A percentile compares a stretch with the other conserved stretches of the same genome.
These are phyloP conservation scores for Kockiozyma suomiensis DNA, from an alignment of 805 yeast species.

Conservation along the genomic window DNA sequence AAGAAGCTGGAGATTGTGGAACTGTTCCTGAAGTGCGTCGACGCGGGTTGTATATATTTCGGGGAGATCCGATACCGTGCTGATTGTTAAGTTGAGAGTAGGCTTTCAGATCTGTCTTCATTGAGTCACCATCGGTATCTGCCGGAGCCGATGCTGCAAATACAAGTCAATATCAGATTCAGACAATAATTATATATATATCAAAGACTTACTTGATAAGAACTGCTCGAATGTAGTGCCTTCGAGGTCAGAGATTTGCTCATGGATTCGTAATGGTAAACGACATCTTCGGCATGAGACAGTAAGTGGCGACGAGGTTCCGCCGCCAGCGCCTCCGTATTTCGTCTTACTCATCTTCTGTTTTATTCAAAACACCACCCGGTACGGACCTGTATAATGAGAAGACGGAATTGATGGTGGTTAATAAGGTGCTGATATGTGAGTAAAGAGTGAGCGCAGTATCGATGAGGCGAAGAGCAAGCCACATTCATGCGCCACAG, in stretches of 20 bases:
- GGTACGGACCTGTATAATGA: neutral
- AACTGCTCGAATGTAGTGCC: constrained; percentile 16
- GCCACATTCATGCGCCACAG: no score
- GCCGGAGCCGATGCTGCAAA: constrained; percentile 15
- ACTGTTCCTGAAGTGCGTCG: constrained; percentile 3
- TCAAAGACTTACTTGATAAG: constrained; percentile 18
- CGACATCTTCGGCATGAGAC: constrained; percentile 33
- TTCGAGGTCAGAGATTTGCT: constrained; percentile 19
- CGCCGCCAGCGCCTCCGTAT: neutral
- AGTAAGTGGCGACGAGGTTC: neutral
- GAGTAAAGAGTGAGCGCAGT: no score
- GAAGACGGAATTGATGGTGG: neutral
- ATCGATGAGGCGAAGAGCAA: no score
- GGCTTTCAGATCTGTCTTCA: neutral
- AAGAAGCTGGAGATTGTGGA: constrained; percentile 1
- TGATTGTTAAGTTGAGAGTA: neutral
- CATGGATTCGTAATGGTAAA: constrained; percentile 30
- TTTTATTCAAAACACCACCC: neutral
- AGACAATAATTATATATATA: neutral
- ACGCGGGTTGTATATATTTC: neutral
- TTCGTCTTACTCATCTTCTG: neutral
- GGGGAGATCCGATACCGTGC: constrained; percentile 13
- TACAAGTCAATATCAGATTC: neutral
- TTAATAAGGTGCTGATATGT: no score
- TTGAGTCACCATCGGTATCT: neutral